These are phyloP conservation scores for Polytrichum commune DNA, from an alignment of 225 moss, liverwort and hornwort species.

Conservation along the genomic window DNA sequence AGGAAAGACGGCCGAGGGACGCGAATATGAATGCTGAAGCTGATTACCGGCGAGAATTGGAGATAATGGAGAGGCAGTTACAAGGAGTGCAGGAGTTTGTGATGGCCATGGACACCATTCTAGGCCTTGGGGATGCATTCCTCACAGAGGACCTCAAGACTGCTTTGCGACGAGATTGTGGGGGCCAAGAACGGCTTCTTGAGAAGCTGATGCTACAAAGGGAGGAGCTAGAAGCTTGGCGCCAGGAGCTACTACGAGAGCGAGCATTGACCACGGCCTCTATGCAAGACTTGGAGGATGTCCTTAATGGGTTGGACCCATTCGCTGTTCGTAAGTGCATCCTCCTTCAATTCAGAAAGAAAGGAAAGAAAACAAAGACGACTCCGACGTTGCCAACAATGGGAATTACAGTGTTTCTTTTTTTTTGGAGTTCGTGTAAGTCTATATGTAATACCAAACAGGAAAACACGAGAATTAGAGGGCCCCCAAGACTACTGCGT, in stretches of 20 bases:
- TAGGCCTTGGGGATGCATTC: slow-evolving; percentile 2
- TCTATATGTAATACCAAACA: too few relatives aligned
- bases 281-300: slow-evolving; percentile 7
- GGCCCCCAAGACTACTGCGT: too few relatives aligned
- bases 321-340: slow-evolving; percentile 4
- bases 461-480: too few relatives aligned
- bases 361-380: too few relatives aligned
- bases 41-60: background rate
- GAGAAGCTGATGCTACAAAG: slow-evolving; percentile 12
- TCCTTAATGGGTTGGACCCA: slow-evolving; percentile 4
- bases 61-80: slow-evolving; percentile 4
- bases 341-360: background rate
- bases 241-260: slow-evolving; percentile 2
- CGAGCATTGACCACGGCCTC: slow-evolving; percentile 4
- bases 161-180: slow-evolving; percentile 7
- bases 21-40: background rate
- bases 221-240: slow-evolving; percentile 15
- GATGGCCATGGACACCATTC: slow-evolving; percentile 8
- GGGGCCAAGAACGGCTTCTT: slow-evolving; percentile 8
- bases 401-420: too few relatives aligned
- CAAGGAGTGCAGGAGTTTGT: slow-evolving; percentile 3
- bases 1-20: background rate
- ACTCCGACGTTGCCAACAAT: too few relatives aligned
- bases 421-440: too few relatives aligned
- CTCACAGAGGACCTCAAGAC: slow-evolving; percentile 5